Percentiles rank a stretch among this genome's conserved stretches.
These are phyloP conservation scores for Argentina anserina DNA, from an alignment of 306 rosid species.

Conservation along the genomic window DNA sequence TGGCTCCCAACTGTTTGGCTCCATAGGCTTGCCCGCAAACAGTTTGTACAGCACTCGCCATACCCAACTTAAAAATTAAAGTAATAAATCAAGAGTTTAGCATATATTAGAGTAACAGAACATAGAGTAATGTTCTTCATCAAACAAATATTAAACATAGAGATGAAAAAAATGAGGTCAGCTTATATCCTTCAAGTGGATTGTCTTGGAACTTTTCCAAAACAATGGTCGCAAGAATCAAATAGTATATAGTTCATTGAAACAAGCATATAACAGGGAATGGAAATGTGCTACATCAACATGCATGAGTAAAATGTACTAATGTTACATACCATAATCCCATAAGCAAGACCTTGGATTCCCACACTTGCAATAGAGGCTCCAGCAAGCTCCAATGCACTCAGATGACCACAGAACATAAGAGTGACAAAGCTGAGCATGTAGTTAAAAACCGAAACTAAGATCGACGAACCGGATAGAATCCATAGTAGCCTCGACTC, in stretches of 20 bases:
- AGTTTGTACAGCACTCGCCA: constrained; percentile 83
- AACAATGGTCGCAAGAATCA: not conserved
- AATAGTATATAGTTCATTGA: too few relatives aligned
- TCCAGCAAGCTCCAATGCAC: constrained; percentile 62
- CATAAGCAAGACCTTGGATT: constrained; percentile 73
- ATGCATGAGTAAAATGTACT: not conserved
- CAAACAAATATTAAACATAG: too few relatives aligned
- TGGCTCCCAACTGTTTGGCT: constrained; percentile 40
- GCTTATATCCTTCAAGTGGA: not conserved
- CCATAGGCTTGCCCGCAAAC: constrained; percentile 84
- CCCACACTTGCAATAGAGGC: constrained; percentile 67
- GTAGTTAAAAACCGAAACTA: constrained; percentile 33
- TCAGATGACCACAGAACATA: constrained; percentile 56
- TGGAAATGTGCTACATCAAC: not conserved
- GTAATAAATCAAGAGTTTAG: not conserved
- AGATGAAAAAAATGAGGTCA: not conserved
- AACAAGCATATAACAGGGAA: not conserved
- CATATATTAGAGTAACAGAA: not conserved
- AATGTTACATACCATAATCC: constrained; percentile 48
- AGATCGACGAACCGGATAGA: constrained; percentile 34
- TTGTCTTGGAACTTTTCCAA: not conserved
- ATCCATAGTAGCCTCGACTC: constrained; percentile 66
- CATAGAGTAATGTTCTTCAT: not conserved
- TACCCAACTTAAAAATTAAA: constrained; percentile 41
- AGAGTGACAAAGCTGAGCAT: constrained; percentile 50